These are phyloP conservation scores for Sugiyamaella sp. DNA, from an alignment of 1,139 yeast genomes.

Conservation along the genomic window DNA sequence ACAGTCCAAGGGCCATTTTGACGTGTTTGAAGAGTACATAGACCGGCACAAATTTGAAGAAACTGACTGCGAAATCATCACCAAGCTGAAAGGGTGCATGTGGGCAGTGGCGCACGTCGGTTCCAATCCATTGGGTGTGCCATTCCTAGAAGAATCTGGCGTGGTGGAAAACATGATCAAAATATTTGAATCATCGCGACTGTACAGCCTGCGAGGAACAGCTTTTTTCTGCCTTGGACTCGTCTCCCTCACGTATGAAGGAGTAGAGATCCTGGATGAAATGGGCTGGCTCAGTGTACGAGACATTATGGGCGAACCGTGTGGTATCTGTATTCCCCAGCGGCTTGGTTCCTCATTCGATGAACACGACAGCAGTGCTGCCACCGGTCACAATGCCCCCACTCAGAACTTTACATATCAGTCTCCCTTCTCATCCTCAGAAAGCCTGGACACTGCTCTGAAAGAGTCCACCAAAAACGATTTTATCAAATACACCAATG, in stretches of 20 bases:
- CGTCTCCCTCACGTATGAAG: conserved; percentile 72
- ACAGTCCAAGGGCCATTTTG: conserved; percentile 52
- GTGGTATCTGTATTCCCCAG: conserved; percentile 46
- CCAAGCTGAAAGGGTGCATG: conserved; percentile 68
- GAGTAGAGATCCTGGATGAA: conserved; percentile 85
- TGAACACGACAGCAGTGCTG: background rate
- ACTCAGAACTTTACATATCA: background rate
- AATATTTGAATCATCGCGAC: conserved; percentile 56
- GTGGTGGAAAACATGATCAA: conserved; percentile 58
- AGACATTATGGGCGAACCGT: conserved; percentile 55
- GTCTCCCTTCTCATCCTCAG: background rate
- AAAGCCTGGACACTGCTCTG: background rate
- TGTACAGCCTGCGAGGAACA: conserved; percentile 70
- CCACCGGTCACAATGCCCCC: background rate
- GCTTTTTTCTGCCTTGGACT: conserved; percentile 81
- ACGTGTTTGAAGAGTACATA: conserved; percentile 48
- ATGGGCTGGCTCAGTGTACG: conserved; percentile 70
- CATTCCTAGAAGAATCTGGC: conserved; percentile 62
- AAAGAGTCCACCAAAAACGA: background rate
- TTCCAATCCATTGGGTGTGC: conserved; percentile 62
- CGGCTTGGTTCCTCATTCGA: background rate
- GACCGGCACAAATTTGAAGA: conserved; percentile 41
- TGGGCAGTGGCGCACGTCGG: conserved; percentile 92
- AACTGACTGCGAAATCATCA: conserved; percentile 37
- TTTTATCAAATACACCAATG: background rate